A percentile compares a stretch with the other conserved stretches of the same genome.
Evolutionary conservation across 2,329 filamentous ascomycete genomes (phyloP).

Genomic region (Clarireedia paspali): DNA sequence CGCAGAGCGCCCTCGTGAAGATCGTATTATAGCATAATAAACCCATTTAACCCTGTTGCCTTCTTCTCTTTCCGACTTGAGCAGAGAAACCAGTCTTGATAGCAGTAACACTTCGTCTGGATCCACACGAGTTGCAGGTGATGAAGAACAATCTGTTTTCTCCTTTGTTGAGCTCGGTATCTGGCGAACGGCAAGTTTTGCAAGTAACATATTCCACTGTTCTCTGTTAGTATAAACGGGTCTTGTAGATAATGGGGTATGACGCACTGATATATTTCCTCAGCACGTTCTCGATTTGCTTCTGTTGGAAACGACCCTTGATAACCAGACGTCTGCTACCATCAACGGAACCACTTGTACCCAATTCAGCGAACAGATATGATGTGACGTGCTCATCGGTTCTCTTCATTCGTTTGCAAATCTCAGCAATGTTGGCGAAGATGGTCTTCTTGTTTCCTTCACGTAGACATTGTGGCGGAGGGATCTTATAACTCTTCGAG

Average conservation of each 20-base stretch:
- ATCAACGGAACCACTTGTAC: constrained; percentile 92
- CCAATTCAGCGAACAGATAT: constrained; percentile 96
- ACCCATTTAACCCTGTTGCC: constrained; percentile 68
- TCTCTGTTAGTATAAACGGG: constrained; percentile 17
- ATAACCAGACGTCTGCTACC: constrained; percentile 90
- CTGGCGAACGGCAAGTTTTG: constrained; percentile 93
- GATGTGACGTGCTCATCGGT: constrained; percentile 96
- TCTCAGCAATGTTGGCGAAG: constrained; percentile 97
- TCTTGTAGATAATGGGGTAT: constrained; percentile 25
- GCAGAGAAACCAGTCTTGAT: constrained; percentile 99
- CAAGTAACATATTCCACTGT: constrained; percentile 89
- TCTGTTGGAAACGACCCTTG: constrained; percentile 99
- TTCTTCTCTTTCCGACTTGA: constrained; percentile 97
- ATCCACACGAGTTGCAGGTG: constrained; percentile 84
- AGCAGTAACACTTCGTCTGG: constrained; percentile 81
- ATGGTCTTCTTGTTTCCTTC: constrained; percentile 99
- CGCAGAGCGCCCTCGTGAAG: neutral
- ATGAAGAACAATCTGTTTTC: constrained; percentile 99
- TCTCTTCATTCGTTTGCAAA: constrained; percentile 99
- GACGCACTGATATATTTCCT: constrained; percentile 85
- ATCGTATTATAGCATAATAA: constrained; percentile 2
- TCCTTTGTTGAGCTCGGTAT: constrained; percentile 95
- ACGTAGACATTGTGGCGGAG: constrained; percentile 93
- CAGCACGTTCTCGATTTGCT: constrained; percentile 96
- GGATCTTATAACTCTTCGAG: constrained; percentile 97